These are phyloP conservation scores for Saussurea involucrata DNA, from an alignment of 129 eudicot genomes.

Conservation along the genomic window DNA sequence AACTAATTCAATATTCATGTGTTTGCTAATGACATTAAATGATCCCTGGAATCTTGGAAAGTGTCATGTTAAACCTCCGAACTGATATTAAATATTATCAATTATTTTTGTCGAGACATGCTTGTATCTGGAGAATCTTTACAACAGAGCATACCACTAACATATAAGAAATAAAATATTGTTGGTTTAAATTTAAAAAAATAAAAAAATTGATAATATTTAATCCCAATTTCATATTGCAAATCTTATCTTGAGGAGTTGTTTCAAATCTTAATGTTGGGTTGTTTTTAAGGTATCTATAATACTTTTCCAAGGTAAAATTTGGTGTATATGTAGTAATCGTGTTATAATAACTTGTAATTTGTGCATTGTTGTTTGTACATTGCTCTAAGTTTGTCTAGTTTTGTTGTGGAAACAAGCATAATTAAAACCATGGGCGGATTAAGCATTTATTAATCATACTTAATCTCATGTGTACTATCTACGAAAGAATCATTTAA, in stretches of 20 bases:
- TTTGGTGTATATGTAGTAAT: not conserved
- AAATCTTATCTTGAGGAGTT: constrained; percentile 7
- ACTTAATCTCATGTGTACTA: constrained; percentile 14
- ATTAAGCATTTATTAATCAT: constrained; percentile 16
- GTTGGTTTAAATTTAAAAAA: not conserved
- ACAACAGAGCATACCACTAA: not conserved
- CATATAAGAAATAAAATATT: not conserved
- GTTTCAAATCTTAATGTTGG: constrained; percentile 4
- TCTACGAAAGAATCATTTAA: not conserved
- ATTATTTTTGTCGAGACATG: not conserved
- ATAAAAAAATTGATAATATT: not conserved
- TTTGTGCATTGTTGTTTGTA: not conserved
- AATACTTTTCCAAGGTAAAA: not conserved
- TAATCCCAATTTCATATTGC: constrained; percentile 3
- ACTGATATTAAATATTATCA: not conserved
- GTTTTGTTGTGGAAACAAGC: not conserved
- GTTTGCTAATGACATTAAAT: not conserved
- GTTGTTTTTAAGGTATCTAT: not conserved
- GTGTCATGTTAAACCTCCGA: not conserved
- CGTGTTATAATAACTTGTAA: not conserved
- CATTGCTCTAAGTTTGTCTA: not conserved
- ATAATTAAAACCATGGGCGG: constrained; percentile 28
- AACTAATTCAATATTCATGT: not conserved
- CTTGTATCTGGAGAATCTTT: not conserved
- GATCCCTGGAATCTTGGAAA: not conserved